Evolutionary conservation across 2,329 filamentous ascomycete species (phyloP), one percentile per base, ranked within the genome.

Genomic region (Verticillium longisporum): DNA sequence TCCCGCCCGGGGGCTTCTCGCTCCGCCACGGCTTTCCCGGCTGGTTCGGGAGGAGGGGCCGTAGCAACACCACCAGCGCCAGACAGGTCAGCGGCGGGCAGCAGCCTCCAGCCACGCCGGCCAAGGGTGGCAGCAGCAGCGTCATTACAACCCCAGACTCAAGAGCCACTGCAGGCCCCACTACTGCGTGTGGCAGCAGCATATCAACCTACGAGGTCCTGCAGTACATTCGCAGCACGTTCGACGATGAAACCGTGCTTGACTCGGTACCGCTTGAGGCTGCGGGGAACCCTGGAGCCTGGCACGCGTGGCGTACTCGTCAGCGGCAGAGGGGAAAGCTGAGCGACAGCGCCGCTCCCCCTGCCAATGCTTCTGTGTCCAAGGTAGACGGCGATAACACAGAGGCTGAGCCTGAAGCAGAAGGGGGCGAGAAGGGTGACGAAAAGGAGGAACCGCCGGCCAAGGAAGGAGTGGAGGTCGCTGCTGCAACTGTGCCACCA

Each of bases 1-100:
- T 97, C 59, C 90, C 92, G 0, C 93, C 94, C 0, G 95, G 94
- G 1, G 91, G 92, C 0, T 97, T 97, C 77, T 96, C 90, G 69
- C 78, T 98, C 57, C 86, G 91, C 59, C 91, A 97, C 77, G 94
- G 92, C 14, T 98, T 98, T 71, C 91, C 93, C 1, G 81, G 84
- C 59, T 98, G 94, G 94, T 97, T 96, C 72, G 84, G 86, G n/a
- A 78, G 85, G 50, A 79, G 79, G 3, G 79, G 75, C 57, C 76
- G 79, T 62, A 80, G 74, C 53, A 70, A 4, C 69, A 69, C 63
- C 58, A 79, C 74, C 53, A 70, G 4, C 70, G 69, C 63, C 59
- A 75, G 76, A 33, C 77, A 79, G 59, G 72, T 72, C 21, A 81
- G 77, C 62, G 74, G 75, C 4, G 32, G 31, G 59, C 74, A 75